Conservation (phyloP, 2,329 filamentous ascomycete genomes). For the Penicillium sp. region DNA sequence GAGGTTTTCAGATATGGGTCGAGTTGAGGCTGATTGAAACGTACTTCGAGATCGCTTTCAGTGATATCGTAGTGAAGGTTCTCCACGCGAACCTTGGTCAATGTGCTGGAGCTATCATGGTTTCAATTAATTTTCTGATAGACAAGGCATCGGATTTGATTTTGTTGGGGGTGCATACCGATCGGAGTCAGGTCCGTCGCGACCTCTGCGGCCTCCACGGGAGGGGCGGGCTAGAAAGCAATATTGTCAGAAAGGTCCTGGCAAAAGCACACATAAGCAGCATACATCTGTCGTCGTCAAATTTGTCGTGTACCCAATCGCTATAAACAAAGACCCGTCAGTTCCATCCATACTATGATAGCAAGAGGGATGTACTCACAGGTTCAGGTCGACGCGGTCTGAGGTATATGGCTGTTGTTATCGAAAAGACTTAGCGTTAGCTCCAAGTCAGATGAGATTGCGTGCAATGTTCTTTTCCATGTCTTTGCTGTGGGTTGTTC, state of each 20-base stretch:
- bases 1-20: background rate
- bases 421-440: constrained; percentile 44
- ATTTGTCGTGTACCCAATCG: constrained; percentile 94
- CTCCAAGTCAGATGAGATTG: constrained; percentile 41
- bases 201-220: constrained; percentile 44
- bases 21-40: constrained; percentile 12
- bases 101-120: constrained; percentile 50
- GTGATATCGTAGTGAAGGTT: constrained; percentile 92
- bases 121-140: constrained; percentile 20
- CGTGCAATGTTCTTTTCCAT: constrained; percentile 36
- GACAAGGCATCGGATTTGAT: background rate
- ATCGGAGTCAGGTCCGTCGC: constrained; percentile 37
- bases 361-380: constrained; percentile 33
- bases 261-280: constrained; percentile 16
- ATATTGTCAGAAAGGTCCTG: constrained; percentile 21
- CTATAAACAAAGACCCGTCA: constrained; percentile 45
- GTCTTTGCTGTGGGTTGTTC: constrained; percentile 27
- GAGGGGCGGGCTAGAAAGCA: constrained; percentile 40
- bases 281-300: constrained; percentile 67
- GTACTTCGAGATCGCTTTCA: constrained; percentile 76
- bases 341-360: background rate
- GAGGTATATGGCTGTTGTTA: constrained; percentile 46
- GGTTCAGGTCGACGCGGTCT: constrained; percentile 48
- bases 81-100: constrained; percentile 76
- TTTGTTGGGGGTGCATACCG: constrained; percentile 29